Conservation (phyloP, 768 basidiomycete genomes). For the Hysterangium stoloniferum region DNA sequence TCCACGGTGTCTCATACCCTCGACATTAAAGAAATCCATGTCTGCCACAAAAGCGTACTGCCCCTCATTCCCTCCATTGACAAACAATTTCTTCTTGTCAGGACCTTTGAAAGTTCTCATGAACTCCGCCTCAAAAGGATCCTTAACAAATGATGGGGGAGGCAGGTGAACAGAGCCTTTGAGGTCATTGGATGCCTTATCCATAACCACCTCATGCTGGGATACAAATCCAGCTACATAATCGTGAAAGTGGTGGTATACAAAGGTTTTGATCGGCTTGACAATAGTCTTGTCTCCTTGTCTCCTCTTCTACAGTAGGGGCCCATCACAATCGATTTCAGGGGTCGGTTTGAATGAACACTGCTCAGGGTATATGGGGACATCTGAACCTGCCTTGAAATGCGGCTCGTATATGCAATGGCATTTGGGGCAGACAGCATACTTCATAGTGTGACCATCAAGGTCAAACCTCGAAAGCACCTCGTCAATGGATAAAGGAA, state of each 20-base stretch:
- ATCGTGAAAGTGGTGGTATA: constrained; percentile 1
- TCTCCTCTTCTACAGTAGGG: background rate
- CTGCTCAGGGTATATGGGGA: constrained; percentile 7
- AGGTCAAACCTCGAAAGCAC: constrained; percentile 13
- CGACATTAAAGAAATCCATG: constrained; percentile 29
- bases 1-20: constrained; percentile 21
- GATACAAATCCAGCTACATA: constrained; percentile 2
- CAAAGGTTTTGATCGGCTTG: background rate
- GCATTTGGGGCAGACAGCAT: constrained; percentile 15
- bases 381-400: background rate
- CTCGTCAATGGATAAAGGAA: constrained; percentile 4
- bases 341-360: constrained; percentile 11
- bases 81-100: no score
- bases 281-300: background rate
- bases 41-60: constrained; percentile 22
- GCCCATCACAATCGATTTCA: no score
- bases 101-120: constrained; percentile 24
- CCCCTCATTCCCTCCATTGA: constrained; percentile 14
- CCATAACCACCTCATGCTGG: constrained; percentile 12
- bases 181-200: constrained; percentile 14
- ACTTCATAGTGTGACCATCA: constrained; percentile 14
- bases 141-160: constrained; percentile 9
- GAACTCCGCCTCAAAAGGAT: constrained; percentile 23
- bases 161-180: constrained; percentile 6
- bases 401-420: constrained; percentile 12